Evolutionary conservation across 768 basidiomycete genomes (phyloP).

Genomic region (Termitomyces sp.): DNA sequence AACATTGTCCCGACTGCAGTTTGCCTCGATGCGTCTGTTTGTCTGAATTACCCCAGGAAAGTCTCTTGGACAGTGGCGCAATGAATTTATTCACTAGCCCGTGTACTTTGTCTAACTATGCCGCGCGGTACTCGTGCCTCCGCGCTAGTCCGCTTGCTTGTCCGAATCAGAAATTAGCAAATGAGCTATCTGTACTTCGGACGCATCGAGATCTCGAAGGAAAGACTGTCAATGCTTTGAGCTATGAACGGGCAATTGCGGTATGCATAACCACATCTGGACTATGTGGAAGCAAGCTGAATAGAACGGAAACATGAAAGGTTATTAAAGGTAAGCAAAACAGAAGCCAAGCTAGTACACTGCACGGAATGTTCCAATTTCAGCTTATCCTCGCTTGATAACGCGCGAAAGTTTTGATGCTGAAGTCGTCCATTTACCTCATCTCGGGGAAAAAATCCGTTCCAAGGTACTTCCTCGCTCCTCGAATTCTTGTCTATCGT

Average conservation of each 20-base stretch:
- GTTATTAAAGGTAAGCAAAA: conserved; percentile 37
- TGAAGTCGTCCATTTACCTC: conserved; percentile 39
- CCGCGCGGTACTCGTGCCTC: conserved; percentile 48
- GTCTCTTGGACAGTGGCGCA: background rate
- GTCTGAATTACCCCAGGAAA: background rate
- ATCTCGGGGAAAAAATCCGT: conserved; percentile 43
- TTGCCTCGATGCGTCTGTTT: conserved; percentile 4
- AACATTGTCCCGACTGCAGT: conserved; percentile 35
- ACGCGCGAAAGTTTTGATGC: conserved; percentile 26
- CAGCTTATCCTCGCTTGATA: conserved; percentile 46
- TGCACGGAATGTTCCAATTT: background rate
- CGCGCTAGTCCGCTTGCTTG: conserved; percentile 65
- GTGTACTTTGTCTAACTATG: conserved; percentile 25
- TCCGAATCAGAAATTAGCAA: conserved; percentile 57
- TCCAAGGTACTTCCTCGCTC: conserved; percentile 35
- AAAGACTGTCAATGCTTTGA: conserved; percentile 58
- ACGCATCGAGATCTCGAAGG: conserved; percentile 60
- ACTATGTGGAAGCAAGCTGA: conserved; percentile 13
- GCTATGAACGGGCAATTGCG: conserved; percentile 69
- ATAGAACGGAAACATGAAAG: conserved; percentile 18
- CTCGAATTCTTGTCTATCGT: background rate
- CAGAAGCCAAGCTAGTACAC: background rate
- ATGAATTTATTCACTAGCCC: conserved; percentile 6
- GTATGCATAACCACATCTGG: conserved; percentile 30
- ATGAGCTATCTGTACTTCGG: conserved; percentile 55